Evolutionary conservation across 2,329 filamentous ascomycete genomes (phyloP).

Genomic region (Alternaria brassicicola): DNA sequence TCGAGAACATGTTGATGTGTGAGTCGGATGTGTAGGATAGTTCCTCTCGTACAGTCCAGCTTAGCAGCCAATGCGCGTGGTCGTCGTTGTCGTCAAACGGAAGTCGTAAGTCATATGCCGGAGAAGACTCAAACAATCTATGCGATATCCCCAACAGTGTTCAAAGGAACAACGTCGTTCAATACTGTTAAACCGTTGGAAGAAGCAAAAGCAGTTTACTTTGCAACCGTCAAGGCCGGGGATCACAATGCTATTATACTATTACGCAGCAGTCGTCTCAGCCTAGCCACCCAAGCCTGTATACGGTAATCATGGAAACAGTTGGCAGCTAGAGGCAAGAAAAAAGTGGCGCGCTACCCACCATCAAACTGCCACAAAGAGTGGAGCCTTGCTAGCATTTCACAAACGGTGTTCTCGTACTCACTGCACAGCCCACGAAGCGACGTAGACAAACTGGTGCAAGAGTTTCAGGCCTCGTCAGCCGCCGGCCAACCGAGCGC

Average conservation of each 20-base stretch:
- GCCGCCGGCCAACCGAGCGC: slow-evolving; percentile 24
- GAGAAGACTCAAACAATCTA: slow-evolving; percentile 5
- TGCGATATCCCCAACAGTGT: slow-evolving; percentile 6
- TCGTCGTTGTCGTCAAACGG: slow-evolving; percentile 5
- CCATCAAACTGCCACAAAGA: background rate
- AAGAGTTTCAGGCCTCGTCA: slow-evolving; percentile 46
- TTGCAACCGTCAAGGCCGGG: slow-evolving; percentile 1
- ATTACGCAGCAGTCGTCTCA: slow-evolving; percentile 16
- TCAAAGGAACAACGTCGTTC: slow-evolving; percentile 1
- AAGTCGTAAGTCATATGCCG: slow-evolving; percentile 11
- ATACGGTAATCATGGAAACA: slow-evolving; percentile 21
- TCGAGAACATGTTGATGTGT: slow-evolving; percentile 38
- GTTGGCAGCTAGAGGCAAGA: slow-evolving; percentile 11
- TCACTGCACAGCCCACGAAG: slow-evolving; percentile 26
- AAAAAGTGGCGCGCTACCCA: slow-evolving; percentile 9
- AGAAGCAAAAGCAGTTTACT: slow-evolving; percentile 10
- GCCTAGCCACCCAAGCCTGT: slow-evolving; percentile 14
- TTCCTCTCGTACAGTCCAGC: background rate
- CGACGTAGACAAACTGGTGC: slow-evolving; percentile 17
- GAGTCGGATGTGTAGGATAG: background rate
- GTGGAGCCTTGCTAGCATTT: slow-evolving; percentile 6
- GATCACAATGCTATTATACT: slow-evolving; percentile 17
- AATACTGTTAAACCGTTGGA: background rate
- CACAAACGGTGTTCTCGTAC: slow-evolving; percentile 2
- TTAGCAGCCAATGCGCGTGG: background rate